Evolutionary conservation across 257 asterid genomes (phyloP).

Genomic region (Solanum chilense): DNA sequence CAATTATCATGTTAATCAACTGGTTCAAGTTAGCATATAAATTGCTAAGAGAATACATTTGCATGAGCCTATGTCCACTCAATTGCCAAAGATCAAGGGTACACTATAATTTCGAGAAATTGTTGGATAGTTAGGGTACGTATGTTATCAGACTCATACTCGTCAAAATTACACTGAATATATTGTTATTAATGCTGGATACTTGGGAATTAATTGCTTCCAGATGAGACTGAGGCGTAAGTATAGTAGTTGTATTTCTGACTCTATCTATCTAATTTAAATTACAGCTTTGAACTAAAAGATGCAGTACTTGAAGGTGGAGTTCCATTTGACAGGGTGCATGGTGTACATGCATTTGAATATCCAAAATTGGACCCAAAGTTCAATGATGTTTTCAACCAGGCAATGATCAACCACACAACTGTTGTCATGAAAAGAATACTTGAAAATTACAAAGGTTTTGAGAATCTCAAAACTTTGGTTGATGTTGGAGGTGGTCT

Average conservation of each 20-base stretch:
- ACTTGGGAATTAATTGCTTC: background rate
- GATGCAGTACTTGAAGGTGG: slow-evolving; percentile 30
- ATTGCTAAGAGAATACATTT: too few relatives aligned
- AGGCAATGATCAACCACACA: slow-evolving; percentile 22
- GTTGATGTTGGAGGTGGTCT: slow-evolving; percentile 42
- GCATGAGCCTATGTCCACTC: too few relatives aligned
- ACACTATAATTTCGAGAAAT: background rate
- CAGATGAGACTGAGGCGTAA: background rate
- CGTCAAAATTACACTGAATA: too few relatives aligned
- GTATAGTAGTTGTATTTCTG: background rate
- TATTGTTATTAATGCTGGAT: background rate
- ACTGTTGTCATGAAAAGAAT: slow-evolving; percentile 9
- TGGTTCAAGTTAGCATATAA: too few relatives aligned
- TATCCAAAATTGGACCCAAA: slow-evolving; percentile 8
- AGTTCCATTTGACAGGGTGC: slow-evolving; percentile 15
- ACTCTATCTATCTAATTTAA: background rate
- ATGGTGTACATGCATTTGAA: slow-evolving; percentile 22
- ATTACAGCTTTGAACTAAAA: slow-evolving; percentile 17
- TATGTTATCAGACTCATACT: background rate
- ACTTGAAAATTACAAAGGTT: slow-evolving; percentile 22
- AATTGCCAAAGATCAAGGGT: background rate
- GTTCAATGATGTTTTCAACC: slow-evolving; percentile 14
- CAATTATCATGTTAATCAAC: too few relatives aligned
- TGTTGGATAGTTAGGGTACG: background rate
- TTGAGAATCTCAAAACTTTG: slow-evolving; percentile 12